phyloP scores from a whole-genome alignment of 306 rosid genomes.

The Psophocarpus tetragonolobus region DNA sequence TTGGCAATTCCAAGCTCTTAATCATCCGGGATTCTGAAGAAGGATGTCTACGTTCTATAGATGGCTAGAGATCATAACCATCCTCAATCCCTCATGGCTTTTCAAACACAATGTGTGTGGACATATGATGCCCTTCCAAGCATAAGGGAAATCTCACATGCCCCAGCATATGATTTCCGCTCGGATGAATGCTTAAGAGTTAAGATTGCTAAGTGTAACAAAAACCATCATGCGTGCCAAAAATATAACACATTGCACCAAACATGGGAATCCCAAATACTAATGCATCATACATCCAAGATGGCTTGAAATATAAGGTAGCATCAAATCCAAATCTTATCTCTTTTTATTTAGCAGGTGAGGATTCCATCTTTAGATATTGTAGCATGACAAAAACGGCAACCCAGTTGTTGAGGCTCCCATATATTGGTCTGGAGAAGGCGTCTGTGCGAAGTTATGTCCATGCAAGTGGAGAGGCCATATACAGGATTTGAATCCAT shows the following conservation, averaged over 20 bases:
- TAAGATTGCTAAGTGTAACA: slow-evolving; percentile 3
- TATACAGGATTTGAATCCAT: background rate
- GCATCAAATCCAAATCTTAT: background rate
- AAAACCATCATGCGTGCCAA: background rate
- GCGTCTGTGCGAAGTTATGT: background rate
- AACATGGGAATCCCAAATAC: slow-evolving; percentile 24
- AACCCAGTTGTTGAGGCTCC: background rate
- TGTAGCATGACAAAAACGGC: background rate
- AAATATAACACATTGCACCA: background rate
- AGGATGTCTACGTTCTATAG: slow-evolving; percentile 2
- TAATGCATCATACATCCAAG: background rate
- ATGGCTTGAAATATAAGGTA: background rate
- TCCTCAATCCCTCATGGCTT: background rate
- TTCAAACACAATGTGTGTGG: background rate
- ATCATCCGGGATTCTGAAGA: slow-evolving; percentile 7
- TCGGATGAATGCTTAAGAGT: slow-evolving; percentile 7
- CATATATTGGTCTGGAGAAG: background rate
- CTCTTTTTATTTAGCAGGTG: slow-evolving; percentile 4
- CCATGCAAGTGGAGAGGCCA: background rate
- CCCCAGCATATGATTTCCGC: slow-evolving; percentile 14
- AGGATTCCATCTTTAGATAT: slow-evolving; percentile 17
- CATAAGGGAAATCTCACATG: slow-evolving; percentile 1
- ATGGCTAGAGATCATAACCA: slow-evolving; percentile 1
- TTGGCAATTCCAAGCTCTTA: background rate
- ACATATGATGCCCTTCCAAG: slow-evolving; percentile 3